phyloP scores from a whole-genome alignment of 306 rosid genomes.

The Abrus precatorius region DNA sequence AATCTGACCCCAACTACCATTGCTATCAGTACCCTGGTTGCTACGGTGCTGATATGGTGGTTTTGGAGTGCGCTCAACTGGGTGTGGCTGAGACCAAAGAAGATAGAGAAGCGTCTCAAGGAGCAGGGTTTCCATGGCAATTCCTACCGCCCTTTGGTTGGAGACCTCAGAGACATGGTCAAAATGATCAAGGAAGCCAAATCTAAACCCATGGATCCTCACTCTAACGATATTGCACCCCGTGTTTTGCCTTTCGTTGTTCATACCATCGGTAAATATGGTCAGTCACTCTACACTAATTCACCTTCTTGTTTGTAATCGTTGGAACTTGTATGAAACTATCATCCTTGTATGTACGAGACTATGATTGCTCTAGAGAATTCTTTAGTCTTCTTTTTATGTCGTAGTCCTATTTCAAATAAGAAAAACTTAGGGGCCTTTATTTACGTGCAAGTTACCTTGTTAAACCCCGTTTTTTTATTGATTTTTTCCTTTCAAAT shows the following conservation, averaged over 20 bases:
- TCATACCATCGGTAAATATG: constrained; percentile 54
- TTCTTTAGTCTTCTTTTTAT: not conserved
- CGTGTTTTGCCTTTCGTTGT: constrained; percentile 57
- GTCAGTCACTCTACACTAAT: constrained; percentile 18
- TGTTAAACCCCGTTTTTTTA: not conserved
- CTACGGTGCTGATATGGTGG: constrained; percentile 48
- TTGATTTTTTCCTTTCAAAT: not conserved
- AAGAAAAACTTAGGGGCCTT: not conserved
- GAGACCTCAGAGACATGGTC: constrained; percentile 57
- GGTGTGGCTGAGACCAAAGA: constrained; percentile 56
- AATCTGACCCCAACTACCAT: not conserved
- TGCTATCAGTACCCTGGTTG: constrained; percentile 35
- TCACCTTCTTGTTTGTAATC: not conserved
- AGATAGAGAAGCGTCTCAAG: constrained; percentile 49
- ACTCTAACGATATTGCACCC: constrained; percentile 52
- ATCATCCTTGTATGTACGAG: not conserved
- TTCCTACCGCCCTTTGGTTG: constrained; percentile 49
- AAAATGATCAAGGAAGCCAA: constrained; percentile 53
- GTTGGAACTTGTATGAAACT: not conserved
- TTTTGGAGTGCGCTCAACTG: constrained; percentile 53
- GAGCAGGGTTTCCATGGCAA: constrained; percentile 50
- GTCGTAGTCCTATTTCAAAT: not conserved
- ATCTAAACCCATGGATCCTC: constrained; percentile 51
- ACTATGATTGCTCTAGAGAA: not conserved
- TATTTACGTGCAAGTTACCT: too few relatives aligned